Conservation (phyloP, 768 basidiomycete genomes). For the Suillus lakei region DNA sequence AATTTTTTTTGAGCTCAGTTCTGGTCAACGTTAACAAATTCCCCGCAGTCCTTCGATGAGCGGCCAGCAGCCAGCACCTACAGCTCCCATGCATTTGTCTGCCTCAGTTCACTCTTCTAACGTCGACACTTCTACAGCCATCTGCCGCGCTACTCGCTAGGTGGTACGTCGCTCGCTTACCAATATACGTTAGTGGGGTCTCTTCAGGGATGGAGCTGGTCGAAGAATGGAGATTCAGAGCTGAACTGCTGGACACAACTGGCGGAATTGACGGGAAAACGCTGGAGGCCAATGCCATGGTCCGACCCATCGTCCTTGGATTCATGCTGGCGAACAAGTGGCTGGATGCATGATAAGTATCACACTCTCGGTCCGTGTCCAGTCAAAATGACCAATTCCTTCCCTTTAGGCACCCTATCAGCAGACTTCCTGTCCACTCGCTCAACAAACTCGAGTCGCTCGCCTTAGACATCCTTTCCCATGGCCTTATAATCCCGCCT, state of each 20-base stretch:
- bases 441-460: slow-evolving; percentile 76
- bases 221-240: slow-evolving; percentile 69
- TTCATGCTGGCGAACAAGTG: slow-evolving; percentile 90
- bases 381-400: slow-evolving; percentile 10
- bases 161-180: slow-evolving; percentile 83
- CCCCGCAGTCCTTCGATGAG: slow-evolving; percentile 30
- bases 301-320: slow-evolving; percentile 76
- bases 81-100: slow-evolving; percentile 50
- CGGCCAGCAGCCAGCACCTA: slow-evolving; percentile 39
- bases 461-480: slow-evolving; percentile 69
- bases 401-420: slow-evolving; percentile 72
- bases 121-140: slow-evolving; percentile 82
- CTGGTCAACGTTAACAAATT: slow-evolving; percentile 16
- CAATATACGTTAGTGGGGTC: slow-evolving; percentile 64
- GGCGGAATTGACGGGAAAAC: slow-evolving; percentile 48
- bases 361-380: background rate
- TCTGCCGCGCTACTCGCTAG: slow-evolving; percentile 78
- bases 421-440: slow-evolving; percentile 69
- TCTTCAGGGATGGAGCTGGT: slow-evolving; percentile 53
- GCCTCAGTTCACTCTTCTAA: slow-evolving; percentile 70
- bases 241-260: slow-evolving; percentile 57
- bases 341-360: slow-evolving; percentile 80
- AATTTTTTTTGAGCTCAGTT: slow-evolving; percentile 7
- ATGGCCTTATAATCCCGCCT: slow-evolving; percentile 71
- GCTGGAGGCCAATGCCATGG: slow-evolving; percentile 64